Percentiles rank a stretch among this genome's conserved stretches.
These are phyloP conservation scores for Globisporangium acanthophoron DNA, from an alignment of 352 stramenopile species.

Conservation along the genomic window DNA sequence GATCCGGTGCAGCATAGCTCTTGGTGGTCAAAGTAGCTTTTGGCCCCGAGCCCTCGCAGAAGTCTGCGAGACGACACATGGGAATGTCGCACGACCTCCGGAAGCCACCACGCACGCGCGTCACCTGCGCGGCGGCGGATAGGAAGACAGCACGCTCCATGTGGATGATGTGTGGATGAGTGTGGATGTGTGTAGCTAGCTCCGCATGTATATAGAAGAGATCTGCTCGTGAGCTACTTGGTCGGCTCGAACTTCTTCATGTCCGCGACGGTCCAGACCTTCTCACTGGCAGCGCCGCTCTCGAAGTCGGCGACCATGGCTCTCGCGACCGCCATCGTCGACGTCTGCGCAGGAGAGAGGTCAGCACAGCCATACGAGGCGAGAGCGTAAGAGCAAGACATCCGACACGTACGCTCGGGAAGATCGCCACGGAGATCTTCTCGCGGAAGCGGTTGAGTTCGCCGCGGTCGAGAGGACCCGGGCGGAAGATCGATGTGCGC, in stretches of 20 bases:
- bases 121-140: too few species aligned
- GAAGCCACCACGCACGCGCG: background rate
- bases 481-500: conserved; percentile 58
- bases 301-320: background rate
- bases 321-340: background rate
- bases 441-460: conserved; percentile 47
- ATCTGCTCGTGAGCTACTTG: background rate
- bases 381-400: background rate
- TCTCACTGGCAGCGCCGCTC: background rate
- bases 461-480: conserved; percentile 50
- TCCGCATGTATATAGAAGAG: too few species aligned
- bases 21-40: background rate
- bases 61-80: background rate
- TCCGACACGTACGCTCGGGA: conserved; percentile 38
- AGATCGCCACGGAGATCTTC: conserved; percentile 40
- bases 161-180: background rate
- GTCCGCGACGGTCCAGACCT: background rate
- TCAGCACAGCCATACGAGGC: background rate
- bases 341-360: background rate
- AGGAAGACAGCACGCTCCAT: too few species aligned
- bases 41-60: background rate
- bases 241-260: background rate
- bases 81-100: background rate
- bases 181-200: background rate
- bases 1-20: background rate